Base-by-base conservation (phyloP, 345 rosid species). In the Aurinia saxatilis region DNA sequence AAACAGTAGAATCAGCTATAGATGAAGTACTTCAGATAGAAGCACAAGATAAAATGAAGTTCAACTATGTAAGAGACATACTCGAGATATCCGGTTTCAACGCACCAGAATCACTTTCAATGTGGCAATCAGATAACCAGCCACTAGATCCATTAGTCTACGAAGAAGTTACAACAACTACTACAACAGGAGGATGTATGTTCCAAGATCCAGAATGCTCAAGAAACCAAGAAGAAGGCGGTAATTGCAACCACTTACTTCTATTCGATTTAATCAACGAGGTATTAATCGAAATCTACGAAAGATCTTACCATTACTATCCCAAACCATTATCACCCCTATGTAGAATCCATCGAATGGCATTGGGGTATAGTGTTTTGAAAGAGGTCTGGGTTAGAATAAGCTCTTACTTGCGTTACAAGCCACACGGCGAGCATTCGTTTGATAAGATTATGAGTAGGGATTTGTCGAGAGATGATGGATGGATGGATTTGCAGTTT, bases 401-500 rank as follows among this genome's bases (percentile, higher is more conserved):
- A 67, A 82, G 73, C 59, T 51, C 81, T 77, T 81, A 80, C 79
- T 57, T 81, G 77, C 63, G 75, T 25, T 63, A 69, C 18, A 61
- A 46, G 67, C 68, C 81, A 15, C 68, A 27, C 8, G 41, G 50
- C 0, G 80, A 79, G 10, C 77, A 67, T 2, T 74, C 79, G 0
- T 61, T 65, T 74, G 88, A 89, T 66, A 61, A 75, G 49, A 48
- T 77, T 12, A 70, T 77, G 19, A 54, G 70, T 44, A 76, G 70
- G 61, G 95, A 92, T 68, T 74, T 85, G 31, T 57, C 72, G 2
- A 84, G 66, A 71, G 53, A 36, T 9, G 81, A 81, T 34, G 84
- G 85, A 15, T 89, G 98, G 98, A 82, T 89, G 97, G 84, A 81
- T 68, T 73, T 89, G 25, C 91, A 85, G 68, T 85, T 80, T 39